Evolutionary conservation across 192 early-diverging fungal genomes (phyloP).

Genomic region (Coemansia guatemalensis): DNA sequence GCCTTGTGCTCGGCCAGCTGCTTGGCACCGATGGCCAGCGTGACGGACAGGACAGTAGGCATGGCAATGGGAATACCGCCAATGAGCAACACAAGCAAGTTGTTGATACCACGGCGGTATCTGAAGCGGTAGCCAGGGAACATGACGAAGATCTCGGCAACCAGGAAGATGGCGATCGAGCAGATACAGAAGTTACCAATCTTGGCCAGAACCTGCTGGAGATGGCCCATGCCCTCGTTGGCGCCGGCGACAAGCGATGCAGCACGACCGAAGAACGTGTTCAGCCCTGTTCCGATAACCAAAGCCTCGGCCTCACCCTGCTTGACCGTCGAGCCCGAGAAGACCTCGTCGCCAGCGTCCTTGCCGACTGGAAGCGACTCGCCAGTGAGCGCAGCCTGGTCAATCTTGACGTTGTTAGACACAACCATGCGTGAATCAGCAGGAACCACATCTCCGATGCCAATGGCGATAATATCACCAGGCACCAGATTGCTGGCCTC

Average conservation of each 20-base stretch:
- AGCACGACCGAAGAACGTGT: conserved; percentile 83
- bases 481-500: conserved; percentile 79
- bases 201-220: conserved; percentile 70
- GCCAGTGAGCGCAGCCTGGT: conserved; percentile 72
- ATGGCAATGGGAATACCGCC: conserved; percentile 83
- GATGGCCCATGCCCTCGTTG: conserved; percentile 71
- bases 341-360: conserved; percentile 68
- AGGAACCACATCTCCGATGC: conserved; percentile 86
- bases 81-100: conserved; percentile 74
- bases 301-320: conserved; percentile 77
- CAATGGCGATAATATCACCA: conserved; percentile 85
- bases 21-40: conserved; percentile 77
- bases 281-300: conserved; percentile 76
- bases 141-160: conserved; percentile 71
- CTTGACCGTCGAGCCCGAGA: conserved; percentile 79
- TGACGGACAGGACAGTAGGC: conserved; percentile 77
- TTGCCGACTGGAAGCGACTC: conserved; percentile 73
- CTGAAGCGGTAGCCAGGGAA: conserved; percentile 66
- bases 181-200: conserved; percentile 78
- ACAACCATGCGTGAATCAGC: conserved; percentile 84
- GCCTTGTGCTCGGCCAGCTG: conserved; percentile 82
- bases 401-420: conserved; percentile 63
- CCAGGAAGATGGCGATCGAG: conserved; percentile 71
- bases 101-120: conserved; percentile 78
- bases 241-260: conserved; percentile 73